These are phyloP conservation scores for Diutina sp. DNA, from an alignment of 1,139 yeast species.

Conservation along the genomic window DNA sequence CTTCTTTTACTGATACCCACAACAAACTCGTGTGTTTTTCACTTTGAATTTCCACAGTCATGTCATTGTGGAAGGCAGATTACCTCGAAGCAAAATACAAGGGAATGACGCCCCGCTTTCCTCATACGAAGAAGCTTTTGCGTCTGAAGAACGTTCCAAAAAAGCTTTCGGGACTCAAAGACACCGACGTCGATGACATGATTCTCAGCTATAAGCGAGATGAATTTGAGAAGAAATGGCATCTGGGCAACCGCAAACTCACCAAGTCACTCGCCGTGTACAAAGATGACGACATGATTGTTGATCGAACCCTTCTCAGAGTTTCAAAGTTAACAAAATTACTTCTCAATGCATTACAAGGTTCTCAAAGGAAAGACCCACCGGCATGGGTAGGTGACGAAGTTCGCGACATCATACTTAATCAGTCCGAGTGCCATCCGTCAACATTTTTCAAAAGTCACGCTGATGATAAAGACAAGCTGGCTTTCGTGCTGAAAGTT, in stretches of 20 bases:
- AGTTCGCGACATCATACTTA: slow-evolving; percentile 11
- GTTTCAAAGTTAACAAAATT: slow-evolving; percentile 22
- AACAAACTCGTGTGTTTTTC: background rate
- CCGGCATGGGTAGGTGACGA: slow-evolving; percentile 21
- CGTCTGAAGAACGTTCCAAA: slow-evolving; percentile 27
- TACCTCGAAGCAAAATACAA: slow-evolving; percentile 36
- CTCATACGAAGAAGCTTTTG: slow-evolving; percentile 36
- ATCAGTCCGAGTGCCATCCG: slow-evolving; percentile 28
- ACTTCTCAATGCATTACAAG: slow-evolving; percentile 13
- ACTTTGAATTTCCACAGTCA: background rate
- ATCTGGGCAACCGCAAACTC: slow-evolving; percentile 18
- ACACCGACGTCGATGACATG: slow-evolving; percentile 24
- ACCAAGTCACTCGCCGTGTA: slow-evolving; percentile 12
- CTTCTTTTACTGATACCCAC: background rate
- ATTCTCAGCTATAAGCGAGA: slow-evolving; percentile 38
- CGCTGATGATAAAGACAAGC: slow-evolving; percentile 26
- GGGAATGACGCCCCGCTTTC: slow-evolving; percentile 35
- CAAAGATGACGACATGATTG: slow-evolving; percentile 11
- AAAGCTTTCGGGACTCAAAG: slow-evolving; percentile 25
- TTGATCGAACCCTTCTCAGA: slow-evolving; percentile 13
- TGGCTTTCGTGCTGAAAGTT: slow-evolving; percentile 39
- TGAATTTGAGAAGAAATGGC: slow-evolving; percentile 30
- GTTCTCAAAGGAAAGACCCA: slow-evolving; percentile 16
- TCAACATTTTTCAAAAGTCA: slow-evolving; percentile 33
- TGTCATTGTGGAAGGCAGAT: slow-evolving; percentile 34